A percentile compares a stretch with the other conserved stretches of the same genome.
These are phyloP conservation scores for Gynostemma pentaphyllum DNA, from an alignment of 306 rosid species.

Conservation along the genomic window DNA sequence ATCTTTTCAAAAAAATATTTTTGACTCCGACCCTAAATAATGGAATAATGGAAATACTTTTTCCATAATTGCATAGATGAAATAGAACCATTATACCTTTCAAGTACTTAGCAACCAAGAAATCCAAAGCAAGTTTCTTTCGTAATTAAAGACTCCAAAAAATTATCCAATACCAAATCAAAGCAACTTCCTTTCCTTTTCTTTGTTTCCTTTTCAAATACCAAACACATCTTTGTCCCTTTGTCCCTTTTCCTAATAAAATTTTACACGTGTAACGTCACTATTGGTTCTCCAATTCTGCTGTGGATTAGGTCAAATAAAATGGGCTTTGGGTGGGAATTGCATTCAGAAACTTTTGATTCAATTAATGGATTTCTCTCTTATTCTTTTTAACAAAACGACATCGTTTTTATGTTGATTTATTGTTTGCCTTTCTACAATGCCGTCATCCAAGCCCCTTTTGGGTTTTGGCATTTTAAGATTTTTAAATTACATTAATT, in stretches of 20 bases:
- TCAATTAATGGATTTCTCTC: slow-evolving; percentile 1
- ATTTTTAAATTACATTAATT: too few species aligned
- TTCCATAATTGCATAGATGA: not conserved
- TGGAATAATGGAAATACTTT: not conserved
- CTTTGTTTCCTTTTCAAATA: slow-evolving; percentile 1
- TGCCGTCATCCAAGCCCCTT: not conserved
- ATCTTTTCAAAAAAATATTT: too few species aligned
- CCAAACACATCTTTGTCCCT: not conserved
- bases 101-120: slow-evolving; percentile 8
- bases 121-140: not conserved
- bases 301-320: slow-evolving; percentile 24
- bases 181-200: not conserved
- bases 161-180: not conserved
- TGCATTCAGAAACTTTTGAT: slow-evolving; percentile 8
- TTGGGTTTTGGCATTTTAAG: not conserved
- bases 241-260: not conserved
- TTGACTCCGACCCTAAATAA: too few species aligned
- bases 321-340: slow-evolving; percentile 21
- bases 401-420: not conserved
- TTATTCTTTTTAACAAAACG: slow-evolving; percentile 1
- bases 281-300: slow-evolving; percentile 6
- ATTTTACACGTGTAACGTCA: slow-evolving; percentile 7
- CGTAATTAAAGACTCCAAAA: not conserved
- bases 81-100: not conserved
- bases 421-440: slow-evolving; percentile 1